Percentiles rank a stretch among this genome's conserved stretches.
phyloP scores from a whole-genome alignment of 108 stramenopile species.

The Pseudonitzschia delicatissima region DNA sequence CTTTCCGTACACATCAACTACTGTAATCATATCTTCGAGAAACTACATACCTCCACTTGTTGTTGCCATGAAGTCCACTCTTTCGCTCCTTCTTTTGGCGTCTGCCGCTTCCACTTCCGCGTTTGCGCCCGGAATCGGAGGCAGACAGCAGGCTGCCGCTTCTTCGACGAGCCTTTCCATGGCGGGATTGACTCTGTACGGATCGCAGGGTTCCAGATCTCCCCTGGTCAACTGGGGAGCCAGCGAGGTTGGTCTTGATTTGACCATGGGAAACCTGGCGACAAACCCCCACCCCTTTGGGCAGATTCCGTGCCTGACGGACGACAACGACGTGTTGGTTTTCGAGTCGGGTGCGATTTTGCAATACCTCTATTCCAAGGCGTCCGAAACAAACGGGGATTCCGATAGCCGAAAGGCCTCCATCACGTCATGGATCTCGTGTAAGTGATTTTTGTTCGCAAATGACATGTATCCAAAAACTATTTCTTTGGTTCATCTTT shows the following conservation, averaged over 20 bases:
- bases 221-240: conserved; percentile 89
- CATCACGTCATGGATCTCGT: conserved; percentile 70
- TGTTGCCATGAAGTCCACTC: no score
- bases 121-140: background rate
- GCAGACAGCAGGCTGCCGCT: background rate
- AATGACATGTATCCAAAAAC: no score
- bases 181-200: conserved; percentile 31
- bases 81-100: no score
- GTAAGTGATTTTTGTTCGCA: background rate
- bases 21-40: no score
- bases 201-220: conserved; percentile 49
- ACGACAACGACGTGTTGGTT: conserved; percentile 61
- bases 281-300: conserved; percentile 86
- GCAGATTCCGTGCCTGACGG: conserved; percentile 78
- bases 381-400: conserved; percentile 15
- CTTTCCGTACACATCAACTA: no score
- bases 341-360: conserved; percentile 90
- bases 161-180: background rate
- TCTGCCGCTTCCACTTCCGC: no score
- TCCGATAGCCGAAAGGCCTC: conserved; percentile 33
- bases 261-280: conserved; percentile 52
- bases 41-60: no score
- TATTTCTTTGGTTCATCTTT: no score
- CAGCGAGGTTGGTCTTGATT: conserved; percentile 46
- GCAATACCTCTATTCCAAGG: conserved; percentile 60